Evolutionary conservation across 108 stramenopile genomes (phyloP).

Genomic region (Epipyxis sp.): DNA sequence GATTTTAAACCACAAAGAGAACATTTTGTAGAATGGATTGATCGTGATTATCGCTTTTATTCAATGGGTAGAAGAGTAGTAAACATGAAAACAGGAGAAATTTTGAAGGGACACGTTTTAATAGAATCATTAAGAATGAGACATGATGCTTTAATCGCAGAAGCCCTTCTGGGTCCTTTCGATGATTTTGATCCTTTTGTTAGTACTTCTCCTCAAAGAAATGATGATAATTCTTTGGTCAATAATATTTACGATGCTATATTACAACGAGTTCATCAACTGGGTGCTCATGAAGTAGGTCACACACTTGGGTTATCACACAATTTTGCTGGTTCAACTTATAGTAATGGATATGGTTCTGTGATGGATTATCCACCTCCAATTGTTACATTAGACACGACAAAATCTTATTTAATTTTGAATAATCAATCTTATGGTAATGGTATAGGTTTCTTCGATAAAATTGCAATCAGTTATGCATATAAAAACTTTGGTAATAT

Average conservation of each 20-base stretch:
- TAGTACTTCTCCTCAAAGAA: neutral
- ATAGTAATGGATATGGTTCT: neutral
- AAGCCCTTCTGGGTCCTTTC: neutral
- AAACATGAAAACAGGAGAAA: neutral
- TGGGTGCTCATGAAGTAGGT: conserved; percentile 13
- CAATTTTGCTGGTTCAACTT: conserved; percentile 18
- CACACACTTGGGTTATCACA: conserved; percentile 1
- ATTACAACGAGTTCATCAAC: neutral
- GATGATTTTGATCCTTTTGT: neutral
- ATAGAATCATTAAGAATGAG: neutral
- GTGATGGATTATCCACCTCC: conserved; percentile 28
- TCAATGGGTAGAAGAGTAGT: neutral
- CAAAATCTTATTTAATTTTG: neutral
- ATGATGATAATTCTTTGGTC: neutral
- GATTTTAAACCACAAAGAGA: neutral
- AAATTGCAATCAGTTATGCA: neutral
- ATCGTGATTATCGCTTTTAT: neutral
- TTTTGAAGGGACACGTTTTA: neutral
- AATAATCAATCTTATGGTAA: neutral
- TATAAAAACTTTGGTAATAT: neutral
- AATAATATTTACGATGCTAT: neutral
- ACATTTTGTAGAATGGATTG: conserved; percentile 12
- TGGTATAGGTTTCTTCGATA: neutral
- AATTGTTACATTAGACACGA: neutral
- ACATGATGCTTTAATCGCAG: neutral